phyloP scores from a whole-genome alignment of 2,329 filamentous ascomycete species.

The Verticillium nonalfalfae region DNA sequence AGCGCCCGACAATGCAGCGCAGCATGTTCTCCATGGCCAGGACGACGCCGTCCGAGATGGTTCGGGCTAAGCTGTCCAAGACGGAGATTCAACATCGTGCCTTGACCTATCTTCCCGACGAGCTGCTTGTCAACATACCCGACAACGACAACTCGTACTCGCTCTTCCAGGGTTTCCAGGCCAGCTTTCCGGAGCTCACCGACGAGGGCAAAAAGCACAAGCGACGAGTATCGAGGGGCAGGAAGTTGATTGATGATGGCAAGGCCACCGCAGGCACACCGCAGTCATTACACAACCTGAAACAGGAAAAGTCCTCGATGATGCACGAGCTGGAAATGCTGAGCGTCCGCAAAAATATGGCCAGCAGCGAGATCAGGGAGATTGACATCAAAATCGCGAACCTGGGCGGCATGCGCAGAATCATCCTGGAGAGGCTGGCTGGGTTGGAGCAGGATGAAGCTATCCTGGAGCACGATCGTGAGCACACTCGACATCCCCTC shows the following conservation, averaged over 20 bases:
- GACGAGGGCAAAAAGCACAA: slow-evolving; percentile 68
- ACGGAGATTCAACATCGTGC: slow-evolving; percentile 92
- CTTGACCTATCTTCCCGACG: slow-evolving; percentile 80
- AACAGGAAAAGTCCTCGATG: slow-evolving; percentile 72
- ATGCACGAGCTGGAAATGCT: slow-evolving; percentile 88
- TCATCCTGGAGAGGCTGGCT: slow-evolving; percentile 82
- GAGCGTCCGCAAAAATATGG: slow-evolving; percentile 93
- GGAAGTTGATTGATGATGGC: slow-evolving; percentile 67
- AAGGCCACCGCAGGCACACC: slow-evolving; percentile 49
- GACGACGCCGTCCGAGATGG: slow-evolving; percentile 87
- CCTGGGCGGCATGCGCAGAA: slow-evolving; percentile 84
- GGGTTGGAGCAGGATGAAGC: slow-evolving; percentile 86
- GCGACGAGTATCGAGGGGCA: slow-evolving; percentile 64
- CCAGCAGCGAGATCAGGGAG: slow-evolving; percentile 88
- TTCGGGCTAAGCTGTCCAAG: slow-evolving; percentile 84
- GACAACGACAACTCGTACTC: slow-evolving; percentile 83
- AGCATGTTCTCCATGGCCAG: slow-evolving; percentile 87
- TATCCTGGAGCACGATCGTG: slow-evolving; percentile 81
- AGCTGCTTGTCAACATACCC: slow-evolving; percentile 83
- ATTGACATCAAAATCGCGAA: slow-evolving; percentile 97
- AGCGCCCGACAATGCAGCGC: slow-evolving; percentile 76
- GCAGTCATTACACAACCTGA: slow-evolving; percentile 65
- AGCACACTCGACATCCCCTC: slow-evolving; percentile 24
- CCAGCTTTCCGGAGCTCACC: slow-evolving; percentile 66
- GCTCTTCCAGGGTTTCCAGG: slow-evolving; percentile 93